Evolutionary conservation across 495 filamentous ascomycete species (phyloP), one percentile per base, ranked within the genome.

Genomic region (Elaphomyces granulatus): DNA sequence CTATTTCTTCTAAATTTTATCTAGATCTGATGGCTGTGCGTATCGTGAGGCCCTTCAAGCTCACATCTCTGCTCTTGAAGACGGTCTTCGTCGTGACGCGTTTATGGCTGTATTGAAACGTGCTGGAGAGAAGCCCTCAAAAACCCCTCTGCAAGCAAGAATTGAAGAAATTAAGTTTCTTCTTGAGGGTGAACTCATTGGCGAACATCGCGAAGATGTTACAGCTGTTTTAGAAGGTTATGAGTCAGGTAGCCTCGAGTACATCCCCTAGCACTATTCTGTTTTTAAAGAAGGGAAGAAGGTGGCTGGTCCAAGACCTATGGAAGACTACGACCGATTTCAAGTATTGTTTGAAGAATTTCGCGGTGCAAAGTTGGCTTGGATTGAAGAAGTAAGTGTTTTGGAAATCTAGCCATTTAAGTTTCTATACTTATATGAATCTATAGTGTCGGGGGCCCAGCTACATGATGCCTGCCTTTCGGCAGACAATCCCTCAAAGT

Each of bases 301-400:
- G 23, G 23, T 28, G 6, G 23, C 23, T 6, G 23, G 23, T 12
- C 23, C 12, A 28, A 28, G 23, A 28, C 23, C 23, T 12, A 6
- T 28, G 12, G 6, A 6, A 28, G 23, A 28, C 6, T 28, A 6
- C 23, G 23, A 28, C 12, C 41, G 50, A 35, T 38, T 50, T 4
- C 6, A 28, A 28, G 23, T 28, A 28, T 28, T 28, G 12, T 28
- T 6, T 6, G 23, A 12, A 28, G 23, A 28, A 28, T 28, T 28
- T 12, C 23, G 6, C 12, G 12, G 12, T 12, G 6, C 23, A 28
- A 28, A 12, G 12, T 6, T 6, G 12, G 12, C 12, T 12, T 28
- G 23, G 23, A 28, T 28, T 12, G 23, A 28, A 12, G 6, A 6
- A 12, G 23, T 28, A 28, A 28, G 23, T 28, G 12, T 28, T 6